A percentile compares a stretch with the other conserved stretches of the same genome.
Conservation (phyloP, 108 stramenopile species). For the Cyclotella distinguenda region DNA sequence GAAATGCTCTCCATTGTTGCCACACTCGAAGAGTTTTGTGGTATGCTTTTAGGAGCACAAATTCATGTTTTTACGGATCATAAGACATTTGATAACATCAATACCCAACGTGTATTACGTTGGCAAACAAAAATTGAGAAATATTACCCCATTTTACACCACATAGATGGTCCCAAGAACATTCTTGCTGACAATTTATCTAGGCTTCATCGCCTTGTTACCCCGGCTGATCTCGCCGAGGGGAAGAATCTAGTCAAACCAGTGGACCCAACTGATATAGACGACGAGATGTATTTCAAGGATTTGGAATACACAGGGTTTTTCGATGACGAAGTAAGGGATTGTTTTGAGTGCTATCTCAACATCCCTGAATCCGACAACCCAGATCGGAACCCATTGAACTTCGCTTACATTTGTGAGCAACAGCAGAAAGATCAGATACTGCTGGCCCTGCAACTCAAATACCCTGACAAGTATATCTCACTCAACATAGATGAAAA, state of each 20-base stretch:
- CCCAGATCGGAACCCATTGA: not conserved
- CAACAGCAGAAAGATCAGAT: constrained; percentile 14
- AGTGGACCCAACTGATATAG: not conserved
- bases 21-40: constrained; percentile 23
- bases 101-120: constrained; percentile 46
- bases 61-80: constrained; percentile 46
- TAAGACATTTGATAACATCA: constrained; percentile 22
- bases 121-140: constrained; percentile 46
- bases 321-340: not conserved
- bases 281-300: constrained; percentile 1
- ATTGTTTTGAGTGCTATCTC: constrained; percentile 8
- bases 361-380: not conserved
- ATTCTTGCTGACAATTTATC: constrained; percentile 16
- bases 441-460: not conserved
- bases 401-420: not conserved
- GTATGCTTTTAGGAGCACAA: constrained; percentile 8
- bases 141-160: constrained; percentile 32
- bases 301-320: constrained; percentile 4
- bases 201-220: not conserved
- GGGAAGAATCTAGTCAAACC: constrained; percentile 16
- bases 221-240: constrained; percentile 1
- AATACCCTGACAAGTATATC: constrained; percentile 6
- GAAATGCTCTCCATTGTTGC: constrained; percentile 30
- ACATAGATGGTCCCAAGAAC: constrained; percentile 41
- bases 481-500: constrained; percentile 2